phyloP scores from a whole-genome alignment of 805 yeast genomes.

The Ogataea paradorogensis region DNA sequence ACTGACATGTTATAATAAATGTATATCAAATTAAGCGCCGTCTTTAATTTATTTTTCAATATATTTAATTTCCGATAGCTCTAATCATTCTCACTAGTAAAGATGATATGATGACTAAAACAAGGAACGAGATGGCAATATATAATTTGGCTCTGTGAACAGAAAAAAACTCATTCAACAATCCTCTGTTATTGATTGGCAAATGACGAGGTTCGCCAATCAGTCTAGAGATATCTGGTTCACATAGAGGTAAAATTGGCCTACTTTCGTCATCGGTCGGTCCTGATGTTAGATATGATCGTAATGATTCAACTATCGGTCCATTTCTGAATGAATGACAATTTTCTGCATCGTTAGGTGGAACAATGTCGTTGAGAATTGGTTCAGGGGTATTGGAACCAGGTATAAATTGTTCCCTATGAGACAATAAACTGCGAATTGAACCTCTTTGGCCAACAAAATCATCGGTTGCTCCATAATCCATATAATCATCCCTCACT shows the following conservation, averaged over 20 bases:
- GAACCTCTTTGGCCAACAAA: conserved; percentile 6
- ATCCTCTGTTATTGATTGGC: not conserved
- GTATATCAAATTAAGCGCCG: conserved; percentile 6
- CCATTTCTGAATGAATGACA: conserved; percentile 13
- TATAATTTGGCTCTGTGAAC: conserved; percentile 1
- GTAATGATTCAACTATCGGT: conserved; percentile 12
- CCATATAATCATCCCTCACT: not conserved
- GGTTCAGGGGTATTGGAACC: conserved; percentile 6
- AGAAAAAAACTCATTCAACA: not conserved
- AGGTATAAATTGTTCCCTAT: conserved; percentile 11
- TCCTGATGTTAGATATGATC: conserved; percentile 14
- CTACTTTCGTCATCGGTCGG: conserved; percentile 13
- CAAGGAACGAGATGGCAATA: not conserved
- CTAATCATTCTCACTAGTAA: not conserved
- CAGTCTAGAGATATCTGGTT: conserved; percentile 6
- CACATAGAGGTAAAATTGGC: conserved; percentile 13
- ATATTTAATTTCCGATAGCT: not conserved
- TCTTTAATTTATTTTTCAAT: not conserved
- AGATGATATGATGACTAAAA: not conserved
- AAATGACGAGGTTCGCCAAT: not conserved
- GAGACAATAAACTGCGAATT: conserved; percentile 11
- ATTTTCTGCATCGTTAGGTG: conserved; percentile 1
- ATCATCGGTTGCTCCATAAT: conserved; percentile 9
- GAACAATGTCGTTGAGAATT: not conserved
- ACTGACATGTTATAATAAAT: not conserved